Evolutionary conservation across 2,329 filamentous ascomycete genomes (phyloP), one percentile per base, ranked within the genome.

Genomic region (Aureobasidium melanogenum): DNA sequence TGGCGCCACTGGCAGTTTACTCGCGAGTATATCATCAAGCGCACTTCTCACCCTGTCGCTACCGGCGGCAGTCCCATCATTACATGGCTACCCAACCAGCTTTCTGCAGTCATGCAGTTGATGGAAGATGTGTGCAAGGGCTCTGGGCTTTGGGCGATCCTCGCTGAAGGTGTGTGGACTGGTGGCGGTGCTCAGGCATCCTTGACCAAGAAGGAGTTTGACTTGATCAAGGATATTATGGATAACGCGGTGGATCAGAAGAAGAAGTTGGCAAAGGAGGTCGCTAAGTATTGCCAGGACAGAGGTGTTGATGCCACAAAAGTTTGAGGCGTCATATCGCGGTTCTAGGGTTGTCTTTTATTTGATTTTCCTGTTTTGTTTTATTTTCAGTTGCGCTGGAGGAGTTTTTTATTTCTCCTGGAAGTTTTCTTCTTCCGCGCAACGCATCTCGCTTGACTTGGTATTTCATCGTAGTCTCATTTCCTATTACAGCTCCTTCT

Each of bases 1-100:
- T 93, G 88, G 87, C 79, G 89, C 7, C 89, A 93, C 74, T 93
- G 89, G 89, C 89, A 88, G 72, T 93, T 93, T 70, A 89, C 88
- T 2, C 81, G 88, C 63, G 88, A 92, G 78, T 93, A 93, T 71
- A 92, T 93, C 67, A 80, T 93, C 64, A 90, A 91, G 79, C 83
- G 84, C 69, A 91, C 87, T 0, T 78, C 77, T 19, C 88, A 93
- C 70, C 88, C 89, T 0, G 90, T 87, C 1, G 89, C 89, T 0
- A 93, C 89, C 0, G 89, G 89, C 6, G 89, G 89, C 19, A 89
- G 86, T 66, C 89, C 89, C 3, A 92, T 93, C 64, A 88, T 92
- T 17, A 92, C 88, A 2, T 93, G 89, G 89, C 75, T 93, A 64
- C 89, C 89, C 2, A 93, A 92, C 73, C 89, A 93, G 77, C 79